Evolutionary conservation across 2,329 filamentous ascomycete genomes (phyloP).

Genomic region (Aspergillus hortae): DNA sequence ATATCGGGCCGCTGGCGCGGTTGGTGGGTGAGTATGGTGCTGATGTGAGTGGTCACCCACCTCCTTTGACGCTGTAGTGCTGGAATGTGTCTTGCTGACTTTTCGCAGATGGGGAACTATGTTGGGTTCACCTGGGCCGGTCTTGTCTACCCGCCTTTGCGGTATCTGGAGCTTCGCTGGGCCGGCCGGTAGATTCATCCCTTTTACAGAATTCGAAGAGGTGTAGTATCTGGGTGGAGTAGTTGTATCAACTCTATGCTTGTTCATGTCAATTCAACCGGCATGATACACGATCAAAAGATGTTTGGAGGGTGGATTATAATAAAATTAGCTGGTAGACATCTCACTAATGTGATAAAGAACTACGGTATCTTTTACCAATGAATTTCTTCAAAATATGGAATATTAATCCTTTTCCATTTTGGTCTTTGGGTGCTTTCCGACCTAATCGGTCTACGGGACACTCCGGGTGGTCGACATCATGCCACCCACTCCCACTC

Average conservation of each 20-base stretch:
- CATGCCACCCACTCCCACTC: neutral
- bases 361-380: too few relatives aligned
- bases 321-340: too few relatives aligned
- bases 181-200: conserved; percentile 41
- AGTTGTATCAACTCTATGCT: too few relatives aligned
- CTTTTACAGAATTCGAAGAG: neutral
- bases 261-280: too few relatives aligned
- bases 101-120: conserved; percentile 52
- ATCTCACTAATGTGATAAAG: too few relatives aligned
- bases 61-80: neutral
- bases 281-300: too few relatives aligned
- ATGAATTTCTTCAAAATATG: too few relatives aligned
- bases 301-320: too few relatives aligned
- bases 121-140: conserved; percentile 59
- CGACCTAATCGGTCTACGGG: too few relatives aligned
- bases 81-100: conserved; percentile 8
- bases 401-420: too few relatives aligned
- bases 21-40: conserved; percentile 56
- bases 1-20: conserved; percentile 60
- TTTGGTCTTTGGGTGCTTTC: too few relatives aligned
- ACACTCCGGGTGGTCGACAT: neutral
- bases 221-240: neutral
- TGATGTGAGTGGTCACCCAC: conserved; percentile 44
- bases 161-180: conserved; percentile 50
- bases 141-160: conserved; percentile 53